Evolutionary conservation across 192 early-diverging fungal genomes (phyloP).

Genomic region (Pilaira anomala): DNA sequence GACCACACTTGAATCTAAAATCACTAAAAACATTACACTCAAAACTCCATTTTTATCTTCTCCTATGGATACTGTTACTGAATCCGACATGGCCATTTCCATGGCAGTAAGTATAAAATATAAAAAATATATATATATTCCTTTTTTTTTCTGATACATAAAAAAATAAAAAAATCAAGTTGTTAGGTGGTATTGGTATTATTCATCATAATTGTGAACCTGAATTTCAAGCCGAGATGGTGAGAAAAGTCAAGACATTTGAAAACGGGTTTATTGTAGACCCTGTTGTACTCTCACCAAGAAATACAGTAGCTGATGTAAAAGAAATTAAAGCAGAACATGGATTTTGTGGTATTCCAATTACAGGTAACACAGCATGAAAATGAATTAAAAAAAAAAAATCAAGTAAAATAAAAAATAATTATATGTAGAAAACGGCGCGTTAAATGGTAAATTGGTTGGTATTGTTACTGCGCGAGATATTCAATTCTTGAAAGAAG

Average conservation of each 20-base stretch:
- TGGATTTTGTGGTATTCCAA: slow-evolving; percentile 96
- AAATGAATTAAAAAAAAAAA: slow-evolving; percentile 7
- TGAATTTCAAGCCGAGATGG: slow-evolving; percentile 97
- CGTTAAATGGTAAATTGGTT: slow-evolving; percentile 82
- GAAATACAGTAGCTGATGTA: slow-evolving; percentile 83
- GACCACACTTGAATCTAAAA: slow-evolving; percentile 76
- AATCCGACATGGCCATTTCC: slow-evolving; percentile 96
- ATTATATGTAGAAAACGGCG: slow-evolving; percentile 71
- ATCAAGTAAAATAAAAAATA: background rate
- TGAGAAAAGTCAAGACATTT: slow-evolving; percentile 94
- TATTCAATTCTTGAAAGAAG: slow-evolving; percentile 87
- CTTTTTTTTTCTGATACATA: background rate
- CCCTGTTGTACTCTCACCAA: slow-evolving; percentile 81
- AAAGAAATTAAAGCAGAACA: slow-evolving; percentile 78
- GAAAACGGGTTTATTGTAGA: slow-evolving; percentile 99
- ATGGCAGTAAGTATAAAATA: slow-evolving; percentile 74
- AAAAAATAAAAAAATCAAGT: slow-evolving; percentile 28
- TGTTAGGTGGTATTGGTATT: slow-evolving; percentile 92
- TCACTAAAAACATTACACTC: slow-evolving; percentile 88
- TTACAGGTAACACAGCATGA: slow-evolving; percentile 64
- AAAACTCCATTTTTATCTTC: slow-evolving; percentile 92
- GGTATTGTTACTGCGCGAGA: slow-evolving; percentile 97
- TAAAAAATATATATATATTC: background rate
- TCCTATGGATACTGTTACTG: slow-evolving; percentile 99
- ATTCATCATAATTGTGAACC: slow-evolving; percentile 97